A percentile compares a stretch with the other conserved stretches of the same genome.
These are phyloP conservation scores for Thielaviopsis populi DNA, from an alignment of 2,329 filamentous ascomycete genomes.

Conservation along the genomic window DNA sequence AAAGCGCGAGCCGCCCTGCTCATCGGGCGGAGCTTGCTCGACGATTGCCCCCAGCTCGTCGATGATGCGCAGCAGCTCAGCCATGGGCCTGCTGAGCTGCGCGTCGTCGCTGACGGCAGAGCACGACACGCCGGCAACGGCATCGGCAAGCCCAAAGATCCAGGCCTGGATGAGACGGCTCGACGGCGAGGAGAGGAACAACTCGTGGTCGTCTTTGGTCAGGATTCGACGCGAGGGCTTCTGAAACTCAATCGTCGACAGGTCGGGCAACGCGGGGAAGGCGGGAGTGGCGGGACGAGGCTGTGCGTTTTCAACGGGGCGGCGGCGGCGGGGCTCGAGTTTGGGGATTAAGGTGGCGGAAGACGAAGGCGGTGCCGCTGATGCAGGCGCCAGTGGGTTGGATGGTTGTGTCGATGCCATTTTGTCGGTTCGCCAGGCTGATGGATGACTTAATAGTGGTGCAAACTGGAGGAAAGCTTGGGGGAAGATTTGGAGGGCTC, in stretches of 20 bases:
- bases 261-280: slow-evolving; percentile 47
- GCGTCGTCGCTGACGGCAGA: slow-evolving; percentile 37
- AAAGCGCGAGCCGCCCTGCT: slow-evolving; percentile 79
- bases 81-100: slow-evolving; percentile 44
- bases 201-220: slow-evolving; percentile 60
- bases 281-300: slow-evolving; percentile 63
- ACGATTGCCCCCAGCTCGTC: slow-evolving; percentile 54
- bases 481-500: background rate
- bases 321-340: slow-evolving; percentile 48
- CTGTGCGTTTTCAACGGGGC: slow-evolving; percentile 34
- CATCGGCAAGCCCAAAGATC: slow-evolving; percentile 72
- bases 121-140: slow-evolving; percentile 55
- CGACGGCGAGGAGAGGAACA: slow-evolving; percentile 65
- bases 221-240: slow-evolving; percentile 66
- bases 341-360: slow-evolving; percentile 46
- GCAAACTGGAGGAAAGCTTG: no score
- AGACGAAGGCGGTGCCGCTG: slow-evolving; percentile 23
- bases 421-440: background rate
- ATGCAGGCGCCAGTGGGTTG: background rate
- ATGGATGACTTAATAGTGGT: no score
- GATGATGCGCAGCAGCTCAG: slow-evolving; percentile 53
- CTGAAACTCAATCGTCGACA: slow-evolving; percentile 44
- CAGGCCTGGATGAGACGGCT: slow-evolving; percentile 67
- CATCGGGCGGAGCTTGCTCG: slow-evolving; percentile 57
- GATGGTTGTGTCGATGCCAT: slow-evolving; percentile 7